Conservation (phyloP, 2,329 filamentous ascomycete species). For the Microascus cirrosus region DNA sequence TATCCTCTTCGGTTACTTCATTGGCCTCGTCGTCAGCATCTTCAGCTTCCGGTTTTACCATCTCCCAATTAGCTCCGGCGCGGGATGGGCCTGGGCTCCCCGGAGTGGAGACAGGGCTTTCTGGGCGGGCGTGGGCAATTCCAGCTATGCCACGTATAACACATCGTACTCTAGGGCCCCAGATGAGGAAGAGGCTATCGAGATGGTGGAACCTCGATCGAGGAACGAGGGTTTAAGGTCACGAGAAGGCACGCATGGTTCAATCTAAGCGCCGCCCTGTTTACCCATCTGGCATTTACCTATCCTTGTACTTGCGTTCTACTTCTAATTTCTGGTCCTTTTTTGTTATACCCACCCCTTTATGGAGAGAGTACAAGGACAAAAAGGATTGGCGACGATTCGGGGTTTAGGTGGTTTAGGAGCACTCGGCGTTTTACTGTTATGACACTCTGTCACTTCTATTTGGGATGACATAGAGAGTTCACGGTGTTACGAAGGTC, state of each 20-base stretch:
- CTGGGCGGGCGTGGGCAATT: slow-evolving; percentile 59
- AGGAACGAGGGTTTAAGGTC: not conserved
- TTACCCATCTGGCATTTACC: too few species aligned
- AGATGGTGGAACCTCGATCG: not conserved
- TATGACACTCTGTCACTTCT: not conserved
- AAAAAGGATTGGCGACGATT: not conserved
- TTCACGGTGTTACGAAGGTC: not conserved
- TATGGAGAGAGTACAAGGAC: not conserved
- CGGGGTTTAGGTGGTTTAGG: not conserved
- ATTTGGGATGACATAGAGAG: not conserved
- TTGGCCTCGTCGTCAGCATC: slow-evolving; percentile 61
- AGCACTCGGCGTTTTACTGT: not conserved
- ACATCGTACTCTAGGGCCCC: not conserved
- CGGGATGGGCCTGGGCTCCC: slow-evolving; percentile 84
- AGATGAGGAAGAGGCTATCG: slow-evolving; percentile 4
- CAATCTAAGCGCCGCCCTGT: not conserved
- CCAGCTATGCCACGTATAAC: slow-evolving; percentile 40
- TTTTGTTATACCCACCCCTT: not conserved
- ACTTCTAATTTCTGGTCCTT: not conserved
- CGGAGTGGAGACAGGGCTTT: slow-evolving; percentile 64
- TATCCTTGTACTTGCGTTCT: not conserved
- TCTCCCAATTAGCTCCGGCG: slow-evolving; percentile 41
- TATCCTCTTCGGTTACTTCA: slow-evolving; percentile 71
- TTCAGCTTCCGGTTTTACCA: slow-evolving; percentile 82
- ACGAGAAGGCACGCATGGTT: not conserved